Evolutionary conservation across 345 rosid species (phyloP).

Genomic region (Trapa bicornis): DNA sequence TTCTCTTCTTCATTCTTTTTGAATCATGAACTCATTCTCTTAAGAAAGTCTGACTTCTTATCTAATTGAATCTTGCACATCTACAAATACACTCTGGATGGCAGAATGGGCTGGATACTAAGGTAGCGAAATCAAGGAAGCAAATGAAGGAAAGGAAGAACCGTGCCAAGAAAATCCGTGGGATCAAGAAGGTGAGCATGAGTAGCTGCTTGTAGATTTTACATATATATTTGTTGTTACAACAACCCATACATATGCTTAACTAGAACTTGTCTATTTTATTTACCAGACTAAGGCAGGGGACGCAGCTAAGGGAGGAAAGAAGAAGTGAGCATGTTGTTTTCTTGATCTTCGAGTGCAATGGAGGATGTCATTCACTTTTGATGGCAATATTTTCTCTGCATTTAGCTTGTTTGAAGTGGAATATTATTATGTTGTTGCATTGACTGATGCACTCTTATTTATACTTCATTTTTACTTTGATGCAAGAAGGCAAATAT

Average conservation of each 20-base stretch:
- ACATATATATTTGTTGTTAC: background rate
- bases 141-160: constrained; percentile 46
- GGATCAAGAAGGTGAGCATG: constrained; percentile 35
- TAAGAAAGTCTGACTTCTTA: background rate
- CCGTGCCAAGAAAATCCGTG: constrained; percentile 40
- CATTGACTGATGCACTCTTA: background rate
- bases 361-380: background rate
- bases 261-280: background rate
- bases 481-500: background rate
- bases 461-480: constrained; percentile 5
- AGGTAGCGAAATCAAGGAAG: constrained; percentile 41
- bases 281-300: constrained; percentile 32
- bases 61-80: background rate
- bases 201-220: background rate
- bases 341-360: background rate
- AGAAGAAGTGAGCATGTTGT: constrained; percentile 30
- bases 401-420: constrained; percentile 1
- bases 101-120: constrained; percentile 38
- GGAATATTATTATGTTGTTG: constrained; percentile 4
- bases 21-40: background rate
- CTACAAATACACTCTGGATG: background rate
- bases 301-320: constrained; percentile 38
- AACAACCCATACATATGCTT: background rate
- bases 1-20: background rate
- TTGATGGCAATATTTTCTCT: constrained; percentile 4